phyloP scores from a whole-genome alignment of 371 early-diverging fungal genomes.

The Basidiobolus meristosporus region DNA sequence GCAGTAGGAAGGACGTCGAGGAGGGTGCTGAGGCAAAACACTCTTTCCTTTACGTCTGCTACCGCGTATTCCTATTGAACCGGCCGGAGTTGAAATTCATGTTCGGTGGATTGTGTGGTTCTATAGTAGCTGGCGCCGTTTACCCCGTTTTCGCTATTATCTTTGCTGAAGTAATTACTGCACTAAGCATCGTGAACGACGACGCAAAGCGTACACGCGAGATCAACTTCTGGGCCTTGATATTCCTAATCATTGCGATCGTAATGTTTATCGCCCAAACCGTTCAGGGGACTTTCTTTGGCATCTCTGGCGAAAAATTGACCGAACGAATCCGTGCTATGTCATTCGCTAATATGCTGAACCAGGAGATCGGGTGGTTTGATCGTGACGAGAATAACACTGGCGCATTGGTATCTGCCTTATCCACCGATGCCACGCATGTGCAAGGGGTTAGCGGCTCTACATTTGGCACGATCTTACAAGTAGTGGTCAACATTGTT shows the following conservation, averaged over 20 bases:
- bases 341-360: slow-evolving; percentile 34
- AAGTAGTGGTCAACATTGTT: slow-evolving; percentile 3
- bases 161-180: slow-evolving; percentile 25
- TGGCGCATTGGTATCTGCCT: slow-evolving; percentile 60
- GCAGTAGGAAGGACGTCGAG: no score
- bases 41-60: background rate
- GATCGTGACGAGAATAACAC: slow-evolving; percentile 61
- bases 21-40: no score
- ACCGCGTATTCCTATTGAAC: slow-evolving; percentile 4
- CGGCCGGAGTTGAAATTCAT: slow-evolving; percentile 8
- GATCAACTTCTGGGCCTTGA: slow-evolving; percentile 51
- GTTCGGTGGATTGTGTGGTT: slow-evolving; percentile 6
- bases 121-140: slow-evolving; percentile 6
- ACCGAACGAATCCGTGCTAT: slow-evolving; percentile 33
- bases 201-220: slow-evolving; percentile 5
- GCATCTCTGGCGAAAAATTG: slow-evolving; percentile 27
- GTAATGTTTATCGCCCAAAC: slow-evolving; percentile 28
- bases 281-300: slow-evolving; percentile 23
- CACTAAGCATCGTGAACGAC: slow-evolving; percentile 8
- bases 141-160: slow-evolving; percentile 26
- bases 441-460: slow-evolving; percentile 23
- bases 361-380: slow-evolving; percentile 74
- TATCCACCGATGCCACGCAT: slow-evolving; percentile 57
- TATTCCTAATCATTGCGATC: slow-evolving; percentile 43
- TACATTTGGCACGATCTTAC: slow-evolving; percentile 7